Base-by-base conservation (phyloP, 495 filamentous ascomycete species). In the Thermothielavioides terrestris region DNA sequence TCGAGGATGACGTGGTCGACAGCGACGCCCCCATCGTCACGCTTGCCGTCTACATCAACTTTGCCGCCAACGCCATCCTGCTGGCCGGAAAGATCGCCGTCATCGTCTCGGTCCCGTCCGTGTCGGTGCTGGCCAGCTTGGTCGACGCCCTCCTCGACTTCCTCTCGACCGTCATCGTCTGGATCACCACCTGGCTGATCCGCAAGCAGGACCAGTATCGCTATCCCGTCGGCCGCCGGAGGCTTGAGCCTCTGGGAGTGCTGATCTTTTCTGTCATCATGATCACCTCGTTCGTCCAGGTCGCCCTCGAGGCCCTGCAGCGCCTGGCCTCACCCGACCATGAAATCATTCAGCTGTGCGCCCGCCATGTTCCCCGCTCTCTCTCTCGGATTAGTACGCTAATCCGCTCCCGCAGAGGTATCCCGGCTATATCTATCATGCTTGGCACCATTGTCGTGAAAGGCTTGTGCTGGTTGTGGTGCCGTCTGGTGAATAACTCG, bases 101-200 rank as follows among this genome's bases (percentile, higher is more conserved):
- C 20, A 82, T 89, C 38, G 56, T 83, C 6, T 76, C 88, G 46
- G 90, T 89, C 0, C 86, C 76, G 31, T 94, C 88, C 14, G 79
- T 96, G 48, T 94, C 88, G 4, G 86, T 96, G 12, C 74, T 96
- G 11, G 90, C 90, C 14, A 86, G 82, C 57, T 75, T 96, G 48
- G 90, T 96, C 1, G 90, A 96, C 58, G 89, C 86, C 3, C 81
- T 84, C 0, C 75, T 96, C 12, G 90, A 96, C 59, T 94, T 94
- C 57, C 45, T 96, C 34, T 84, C 79, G 31, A 96, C 89, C 0
- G 82, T 78, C 31, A 95, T 96, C 39, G 82, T 95, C 35, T 90
- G 86, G 86, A 76, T 80, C 4, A 91, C 88, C 0, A 87, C 86
- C n/a, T 63, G 62, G 55, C 71, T 92, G 46, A 91, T 92, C 53